Evolutionary conservation across 805 yeast species (phyloP), one percentile per base, ranked within the genome.

Genomic region (Suhomyces xylopsoci): DNA sequence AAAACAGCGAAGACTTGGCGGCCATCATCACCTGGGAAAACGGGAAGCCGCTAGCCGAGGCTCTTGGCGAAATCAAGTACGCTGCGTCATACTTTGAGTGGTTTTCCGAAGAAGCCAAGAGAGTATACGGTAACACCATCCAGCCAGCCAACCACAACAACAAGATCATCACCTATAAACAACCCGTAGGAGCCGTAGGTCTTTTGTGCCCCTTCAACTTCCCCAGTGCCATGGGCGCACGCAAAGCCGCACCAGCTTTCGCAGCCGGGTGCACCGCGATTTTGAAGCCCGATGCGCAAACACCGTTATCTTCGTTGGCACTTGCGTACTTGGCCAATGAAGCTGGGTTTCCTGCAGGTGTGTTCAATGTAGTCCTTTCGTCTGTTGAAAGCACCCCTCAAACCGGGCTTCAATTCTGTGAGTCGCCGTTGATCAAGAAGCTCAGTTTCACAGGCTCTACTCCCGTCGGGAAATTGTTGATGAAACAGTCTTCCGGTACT

Each of bases 361-460:
- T 71, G 4, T 73, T 80, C 62, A 82, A 83, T 63, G 74, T 83
- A 22, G 77, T 81, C 7, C 61, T 80, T 47, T 61, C 66, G 12
- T 75, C 83, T 7, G 73, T 74, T 52, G 77, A 77, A 50, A 71
- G 72, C 49, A 81, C 85, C 6, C 83, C 85, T 28, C 77, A 70
- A 49, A 68, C 78, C 56, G 87, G 87, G 12, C 65, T 78, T 52
- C 77, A 70, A 58, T 65, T 83, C 52, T 78, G 82, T 62, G 76
- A 78, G 61, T 73, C 80, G 7, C 66, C 73, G 43, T 68, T 68
- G 50, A 76, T 84, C 47, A 81, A 78, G 60, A 84, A 84, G 63
- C 69, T 84, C 51, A 77, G 86, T 10, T 84, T 83, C 63, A 84
- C 88, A 2, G 88, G 88, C 3, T 83, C 88, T 1, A 84, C 88